A percentile compares a stretch with the other conserved stretches of the same genome.
phyloP scores from a whole-genome alignment of 208 protist species.

The Leishmania arabica region DNA sequence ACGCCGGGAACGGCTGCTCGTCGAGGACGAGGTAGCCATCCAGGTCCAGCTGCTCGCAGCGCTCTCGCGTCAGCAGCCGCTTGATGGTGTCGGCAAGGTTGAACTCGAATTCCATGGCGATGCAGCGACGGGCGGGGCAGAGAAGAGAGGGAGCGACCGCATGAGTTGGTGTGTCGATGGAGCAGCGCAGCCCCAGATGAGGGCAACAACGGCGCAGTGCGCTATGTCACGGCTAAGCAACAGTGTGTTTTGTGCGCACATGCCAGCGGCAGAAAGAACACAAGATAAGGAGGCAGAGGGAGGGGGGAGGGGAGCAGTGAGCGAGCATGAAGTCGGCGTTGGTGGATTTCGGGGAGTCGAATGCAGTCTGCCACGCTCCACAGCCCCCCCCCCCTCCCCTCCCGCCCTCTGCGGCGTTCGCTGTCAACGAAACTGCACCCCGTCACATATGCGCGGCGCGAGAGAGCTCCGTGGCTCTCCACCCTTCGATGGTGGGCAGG shows the following conservation, averaged over 20 bases:
- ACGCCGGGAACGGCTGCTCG: slow-evolving; percentile 21
- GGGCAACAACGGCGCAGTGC: not conserved
- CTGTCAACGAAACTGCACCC: not conserved
- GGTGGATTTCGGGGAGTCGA: not conserved
- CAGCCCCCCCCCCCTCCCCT: not conserved
- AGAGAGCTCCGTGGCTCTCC: not conserved
- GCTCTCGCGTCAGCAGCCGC: slow-evolving; percentile 30
- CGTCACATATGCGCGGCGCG: not conserved
- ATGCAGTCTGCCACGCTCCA: not conserved
- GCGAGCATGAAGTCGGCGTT: not conserved
- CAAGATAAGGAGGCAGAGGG: not conserved
- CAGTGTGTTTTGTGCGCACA: not conserved
- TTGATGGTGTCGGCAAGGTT: slow-evolving; percentile 23
- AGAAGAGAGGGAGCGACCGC: not conserved
- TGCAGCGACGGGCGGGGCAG: not conserved
- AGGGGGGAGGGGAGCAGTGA: not conserved
- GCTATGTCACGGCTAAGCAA: not conserved
- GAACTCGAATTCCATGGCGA: not conserved
- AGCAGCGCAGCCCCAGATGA: not conserved
- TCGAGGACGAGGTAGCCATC: slow-evolving; percentile 43
- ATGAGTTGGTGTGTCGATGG: not conserved
- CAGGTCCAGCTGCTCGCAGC: slow-evolving; percentile 42
- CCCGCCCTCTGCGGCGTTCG: not conserved
- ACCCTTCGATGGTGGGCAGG: not conserved
- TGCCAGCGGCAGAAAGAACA: not conserved